phyloP scores from a whole-genome alignment of 2,329 filamentous ascomycete species.

The Colletotrichum coccodes region DNA sequence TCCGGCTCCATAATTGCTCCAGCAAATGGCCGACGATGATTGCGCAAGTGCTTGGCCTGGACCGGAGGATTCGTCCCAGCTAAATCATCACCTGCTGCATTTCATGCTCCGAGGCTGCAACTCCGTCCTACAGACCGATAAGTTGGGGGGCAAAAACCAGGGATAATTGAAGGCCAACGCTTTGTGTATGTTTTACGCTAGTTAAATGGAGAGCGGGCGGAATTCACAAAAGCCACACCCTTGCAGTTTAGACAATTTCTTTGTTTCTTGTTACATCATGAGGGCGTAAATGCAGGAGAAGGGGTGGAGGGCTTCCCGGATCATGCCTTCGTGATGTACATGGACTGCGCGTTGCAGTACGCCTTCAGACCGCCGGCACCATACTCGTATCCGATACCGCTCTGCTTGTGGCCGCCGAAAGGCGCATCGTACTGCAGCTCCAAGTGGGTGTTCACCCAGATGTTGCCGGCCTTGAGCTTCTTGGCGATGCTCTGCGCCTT shows the following conservation, averaged over 20 bases:
- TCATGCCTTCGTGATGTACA: constrained; percentile 26
- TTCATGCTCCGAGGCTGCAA: neutral
- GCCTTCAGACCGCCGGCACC: constrained; percentile 49
- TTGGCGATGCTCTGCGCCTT: constrained; percentile 62
- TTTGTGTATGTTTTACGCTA: neutral
- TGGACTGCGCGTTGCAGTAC: constrained; percentile 41
- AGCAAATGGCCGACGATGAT: constrained; percentile 7
- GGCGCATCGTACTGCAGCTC: constrained; percentile 50
- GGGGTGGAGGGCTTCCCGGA: neutral
- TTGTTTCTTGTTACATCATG: constrained; percentile 9
- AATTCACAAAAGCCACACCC: neutral
- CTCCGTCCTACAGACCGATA: neutral
- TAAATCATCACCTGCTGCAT: neutral
- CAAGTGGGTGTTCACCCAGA: constrained; percentile 70
- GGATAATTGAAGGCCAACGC: neutral
- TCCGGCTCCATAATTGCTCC: constrained; percentile 12
- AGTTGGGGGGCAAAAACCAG: neutral
- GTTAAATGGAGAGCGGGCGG: neutral
- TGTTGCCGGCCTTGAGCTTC: constrained; percentile 65
- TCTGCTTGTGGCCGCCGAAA: constrained; percentile 56
- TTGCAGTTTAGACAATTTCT: neutral
- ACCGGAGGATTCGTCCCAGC: neutral
- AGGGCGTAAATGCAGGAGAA: neutral
- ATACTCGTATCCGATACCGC: constrained; percentile 54
- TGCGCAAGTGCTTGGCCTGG: neutral